Evolutionary conservation across 176 grass and related monocot species (phyloP).

Genomic region (Oryza longistaminata): DNA sequence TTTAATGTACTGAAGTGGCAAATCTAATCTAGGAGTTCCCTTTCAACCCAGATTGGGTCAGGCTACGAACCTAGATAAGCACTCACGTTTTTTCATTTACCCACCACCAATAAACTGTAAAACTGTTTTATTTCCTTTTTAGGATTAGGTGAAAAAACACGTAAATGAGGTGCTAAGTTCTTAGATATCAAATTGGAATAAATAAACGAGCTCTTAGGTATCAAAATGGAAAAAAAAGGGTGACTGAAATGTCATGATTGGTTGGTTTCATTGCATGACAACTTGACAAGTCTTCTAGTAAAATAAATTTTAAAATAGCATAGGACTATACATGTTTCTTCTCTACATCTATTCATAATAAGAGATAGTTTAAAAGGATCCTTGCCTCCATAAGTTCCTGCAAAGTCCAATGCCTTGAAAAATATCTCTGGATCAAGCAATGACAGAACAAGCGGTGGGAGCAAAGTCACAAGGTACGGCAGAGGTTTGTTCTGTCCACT

Average conservation of each 20-base stretch:
- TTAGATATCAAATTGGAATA: no score
- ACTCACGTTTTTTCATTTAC: background rate
- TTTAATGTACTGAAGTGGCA: background rate
- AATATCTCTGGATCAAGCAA: constrained; percentile 95
- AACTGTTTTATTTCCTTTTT: background rate
- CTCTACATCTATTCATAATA: background rate
- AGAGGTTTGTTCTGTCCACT: constrained; percentile 76
- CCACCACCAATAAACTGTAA: background rate
- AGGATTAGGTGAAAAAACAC: background rate
- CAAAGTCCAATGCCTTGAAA: constrained; percentile 98
- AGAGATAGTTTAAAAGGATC: background rate
- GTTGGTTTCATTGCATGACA: background rate
- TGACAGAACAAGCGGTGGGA: constrained; percentile 77
- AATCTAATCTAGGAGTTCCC: background rate
- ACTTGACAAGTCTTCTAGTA: background rate
- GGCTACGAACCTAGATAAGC: background rate
- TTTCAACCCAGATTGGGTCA: background rate
- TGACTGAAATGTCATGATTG: background rate
- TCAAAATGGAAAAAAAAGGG: background rate
- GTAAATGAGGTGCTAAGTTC: no score
- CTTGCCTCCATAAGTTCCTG: constrained; percentile 99
- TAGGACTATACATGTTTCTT: background rate
- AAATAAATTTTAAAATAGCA: background rate
- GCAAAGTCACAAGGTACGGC: constrained; percentile 68
- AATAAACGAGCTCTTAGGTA: background rate